These are phyloP conservation scores for Aspergillus diversus DNA, from an alignment of 495 filamentous ascomycete species.

Conservation along the genomic window DNA sequence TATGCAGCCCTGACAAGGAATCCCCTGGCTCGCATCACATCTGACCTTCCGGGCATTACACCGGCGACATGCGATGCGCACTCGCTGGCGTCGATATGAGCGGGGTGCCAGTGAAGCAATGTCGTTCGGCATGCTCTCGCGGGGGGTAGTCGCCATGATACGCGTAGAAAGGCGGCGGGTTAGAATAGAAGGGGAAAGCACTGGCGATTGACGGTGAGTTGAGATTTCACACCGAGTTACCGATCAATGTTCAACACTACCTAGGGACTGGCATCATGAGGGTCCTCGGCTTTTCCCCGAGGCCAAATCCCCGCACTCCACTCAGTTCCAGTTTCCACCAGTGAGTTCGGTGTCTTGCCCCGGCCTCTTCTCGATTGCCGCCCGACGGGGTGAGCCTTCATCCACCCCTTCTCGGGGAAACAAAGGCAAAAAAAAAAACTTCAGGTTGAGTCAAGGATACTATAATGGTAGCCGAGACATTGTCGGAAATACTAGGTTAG, in stretches of 20 bases:
- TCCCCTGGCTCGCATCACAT: not conserved
- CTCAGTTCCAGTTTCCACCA: not conserved
- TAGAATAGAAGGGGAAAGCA: not conserved
- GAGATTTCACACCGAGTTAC: not conserved
- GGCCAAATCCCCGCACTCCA: not conserved
- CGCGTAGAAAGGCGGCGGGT: not conserved
- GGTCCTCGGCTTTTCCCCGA: not conserved
- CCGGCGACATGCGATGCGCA: not conserved
- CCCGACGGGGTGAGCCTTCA: no score
- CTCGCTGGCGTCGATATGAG: not conserved
- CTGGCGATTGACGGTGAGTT: not conserved
- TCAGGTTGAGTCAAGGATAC: no score
- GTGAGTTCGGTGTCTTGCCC: not conserved
- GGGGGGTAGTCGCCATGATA: not conserved
- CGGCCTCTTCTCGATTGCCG: not conserved
- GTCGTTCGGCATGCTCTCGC: not conserved
- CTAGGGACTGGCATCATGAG: not conserved
- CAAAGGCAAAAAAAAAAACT: no score
- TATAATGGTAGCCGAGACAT: no score
- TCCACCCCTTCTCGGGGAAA: no score
- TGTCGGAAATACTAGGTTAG: no score
- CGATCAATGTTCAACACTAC: not conserved
- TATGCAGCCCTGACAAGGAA: not conserved
- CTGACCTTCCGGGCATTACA: not conserved
- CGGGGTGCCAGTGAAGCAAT: not conserved